These are phyloP conservation scores for Talaromyces sp. DNA, from an alignment of 2,329 filamentous ascomycete species.

Conservation along the genomic window DNA sequence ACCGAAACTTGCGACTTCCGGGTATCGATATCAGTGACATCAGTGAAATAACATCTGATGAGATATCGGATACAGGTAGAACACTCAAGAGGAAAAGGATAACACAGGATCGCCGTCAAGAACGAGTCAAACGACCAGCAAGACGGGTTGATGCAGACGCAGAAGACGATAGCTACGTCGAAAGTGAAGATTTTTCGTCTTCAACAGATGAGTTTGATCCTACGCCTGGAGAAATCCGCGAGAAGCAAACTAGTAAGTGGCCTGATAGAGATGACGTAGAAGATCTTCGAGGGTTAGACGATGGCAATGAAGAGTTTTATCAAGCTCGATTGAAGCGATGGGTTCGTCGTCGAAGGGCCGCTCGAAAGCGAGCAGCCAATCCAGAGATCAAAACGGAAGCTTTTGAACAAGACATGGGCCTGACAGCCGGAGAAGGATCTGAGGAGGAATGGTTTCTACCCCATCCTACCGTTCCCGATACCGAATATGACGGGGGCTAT, in stretches of 20 bases:
- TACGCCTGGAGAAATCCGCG: constrained; percentile 26
- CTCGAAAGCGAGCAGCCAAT: constrained; percentile 45
- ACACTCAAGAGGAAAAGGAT: constrained; percentile 35
- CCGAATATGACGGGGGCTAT: constrained; percentile 67
- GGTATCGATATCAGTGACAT: constrained; percentile 58
- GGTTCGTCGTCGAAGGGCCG: constrained; percentile 59
- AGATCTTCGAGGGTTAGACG: constrained; percentile 66
- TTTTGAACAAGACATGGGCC: constrained; percentile 28
- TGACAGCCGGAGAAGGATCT: constrained; percentile 38
- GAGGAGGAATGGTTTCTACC: constrained; percentile 72
- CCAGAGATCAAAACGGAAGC: constrained; percentile 22
- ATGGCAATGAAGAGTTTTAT: constrained; percentile 81
- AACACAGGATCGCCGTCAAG: constrained; percentile 9
- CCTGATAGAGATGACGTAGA: constrained; percentile 42
- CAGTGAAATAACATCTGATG: constrained; percentile 28
- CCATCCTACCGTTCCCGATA: constrained; percentile 75
- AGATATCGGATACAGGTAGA: constrained; percentile 12
- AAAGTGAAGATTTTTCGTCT: constrained; percentile 25
- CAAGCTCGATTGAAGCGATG: constrained; percentile 69
- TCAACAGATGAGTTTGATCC: constrained; percentile 36
- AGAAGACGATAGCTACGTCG: constrained; percentile 33
- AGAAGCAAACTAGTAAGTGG: constrained; percentile 21
- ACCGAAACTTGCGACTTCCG: constrained; percentile 67
- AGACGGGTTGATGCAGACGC: constrained; percentile 18
- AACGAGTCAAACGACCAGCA: constrained; percentile 10